Base-by-base conservation (phyloP, 1,284 basidiomycete species). In the Taiwanofungus camphoratus region DNA sequence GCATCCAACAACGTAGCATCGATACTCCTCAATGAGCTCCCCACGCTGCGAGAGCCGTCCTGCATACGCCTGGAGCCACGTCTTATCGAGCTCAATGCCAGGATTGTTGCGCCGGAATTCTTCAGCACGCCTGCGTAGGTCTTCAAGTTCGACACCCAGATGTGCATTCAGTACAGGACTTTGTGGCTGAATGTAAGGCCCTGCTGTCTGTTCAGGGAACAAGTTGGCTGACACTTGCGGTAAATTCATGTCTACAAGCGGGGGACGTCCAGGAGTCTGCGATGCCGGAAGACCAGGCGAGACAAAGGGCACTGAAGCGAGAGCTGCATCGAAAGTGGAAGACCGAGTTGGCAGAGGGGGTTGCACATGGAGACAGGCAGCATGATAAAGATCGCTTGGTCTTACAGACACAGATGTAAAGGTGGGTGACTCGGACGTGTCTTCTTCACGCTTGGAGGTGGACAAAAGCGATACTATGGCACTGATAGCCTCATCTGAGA, bases 1-100 rank as follows among this genome's bases (percentile, higher is more conserved):
- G 56, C 81, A 84, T 3, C 76, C 82, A 15, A 64, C 52, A 29
- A 84, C 64, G 54, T 84, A 84, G 52, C 81, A 84, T 33, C 82
- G 67, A 52, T 75, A 84, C 33, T 81, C 75, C n/a, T 69, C 65
- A 12, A 79, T 55, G 9, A 73, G 64, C 52, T 76, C 72, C 6
- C 82, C 82, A 30, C 65, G 63, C 13, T 63, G 59, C 8, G 79
- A 76, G 27, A 86, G 62, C 50, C 77, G 76, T 27, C 82, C 82
- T 15, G 79, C 80, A 56, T 79, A 85, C 13, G 69, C 71, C 38
- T 77, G 69, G 32, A 85, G 59, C 77, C 81, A 83, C 9, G 62
- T 61, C 55, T 77, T 76, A 54, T 82, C 77, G 43, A 82, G 75
- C 21, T 75, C 74, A 36, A 65, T 55, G 16, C 71, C 74, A 43